Conservation (phyloP, 2,329 filamentous ascomycete species). For the Trichoderma sp. region DNA sequence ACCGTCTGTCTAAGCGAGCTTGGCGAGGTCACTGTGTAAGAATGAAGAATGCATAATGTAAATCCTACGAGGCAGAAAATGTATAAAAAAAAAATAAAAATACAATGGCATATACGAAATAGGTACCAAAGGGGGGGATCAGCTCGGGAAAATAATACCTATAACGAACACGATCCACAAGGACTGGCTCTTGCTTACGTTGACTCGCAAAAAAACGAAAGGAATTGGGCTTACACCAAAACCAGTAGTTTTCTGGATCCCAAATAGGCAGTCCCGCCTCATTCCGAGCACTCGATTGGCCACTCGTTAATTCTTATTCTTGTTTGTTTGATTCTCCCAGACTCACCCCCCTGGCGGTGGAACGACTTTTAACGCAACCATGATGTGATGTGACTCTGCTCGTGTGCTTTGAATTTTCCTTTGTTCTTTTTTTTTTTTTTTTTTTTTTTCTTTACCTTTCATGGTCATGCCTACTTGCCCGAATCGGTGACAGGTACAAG, state of each 20-base stretch:
- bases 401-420: not conserved
- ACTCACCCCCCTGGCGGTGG: conserved; percentile 10
- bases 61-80: not conserved
- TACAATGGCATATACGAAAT: not conserved
- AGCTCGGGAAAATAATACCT: not conserved
- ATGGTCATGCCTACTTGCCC: not conserved
- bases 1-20: not conserved
- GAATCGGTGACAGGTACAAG: not conserved
- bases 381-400: conserved; percentile 17
- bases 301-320: not conserved
- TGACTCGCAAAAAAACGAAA: not conserved
- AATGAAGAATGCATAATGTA: not conserved
- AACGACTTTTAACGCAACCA: conserved; percentile 22
- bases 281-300: not conserved
- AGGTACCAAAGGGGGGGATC: not conserved
- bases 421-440: not conserved
- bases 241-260: not conserved
- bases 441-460: not conserved
- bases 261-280: not conserved
- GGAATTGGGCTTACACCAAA: not conserved
- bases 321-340: not conserved
- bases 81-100: no score
- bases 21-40: not conserved
- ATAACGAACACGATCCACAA: not conserved
- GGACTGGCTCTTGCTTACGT: not conserved